Conservation (phyloP, 768 basidiomycete species). For the Arthromyces matolae region DNA sequence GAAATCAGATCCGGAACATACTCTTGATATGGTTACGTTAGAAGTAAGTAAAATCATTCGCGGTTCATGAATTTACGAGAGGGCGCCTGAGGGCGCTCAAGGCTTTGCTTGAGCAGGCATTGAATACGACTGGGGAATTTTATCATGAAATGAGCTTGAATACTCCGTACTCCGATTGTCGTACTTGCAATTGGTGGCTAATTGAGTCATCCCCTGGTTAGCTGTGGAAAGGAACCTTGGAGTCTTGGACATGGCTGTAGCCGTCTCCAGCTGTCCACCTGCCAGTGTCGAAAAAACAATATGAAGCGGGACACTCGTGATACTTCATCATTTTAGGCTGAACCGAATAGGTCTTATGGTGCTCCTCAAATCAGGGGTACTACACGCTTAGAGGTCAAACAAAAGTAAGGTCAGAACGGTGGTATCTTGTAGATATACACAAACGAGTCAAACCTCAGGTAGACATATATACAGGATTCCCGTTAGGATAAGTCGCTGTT, state of each 20-base stretch:
- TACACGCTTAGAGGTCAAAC: neutral
- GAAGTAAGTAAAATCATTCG: too few relatives aligned
- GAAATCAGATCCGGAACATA: too few relatives aligned
- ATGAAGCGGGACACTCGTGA: neutral
- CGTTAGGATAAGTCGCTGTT: neutral
- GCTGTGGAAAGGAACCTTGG: too few relatives aligned
- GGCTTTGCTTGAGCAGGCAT: too few relatives aligned
- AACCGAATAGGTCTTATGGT: neutral
- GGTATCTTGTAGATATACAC: neutral
- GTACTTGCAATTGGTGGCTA: too few relatives aligned
- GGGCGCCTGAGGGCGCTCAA: too few relatives aligned
- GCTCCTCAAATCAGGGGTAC: conserved; percentile 7
- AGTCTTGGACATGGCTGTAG: too few relatives aligned
- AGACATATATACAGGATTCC: conserved; percentile 4
- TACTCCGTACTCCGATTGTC: too few relatives aligned
- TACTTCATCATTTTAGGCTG: neutral
- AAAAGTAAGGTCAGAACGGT: neutral
- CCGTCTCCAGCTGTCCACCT: neutral
- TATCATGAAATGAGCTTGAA: too few relatives aligned
- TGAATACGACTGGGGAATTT: too few relatives aligned
- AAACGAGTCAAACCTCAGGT: neutral
- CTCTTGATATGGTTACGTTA: neutral
- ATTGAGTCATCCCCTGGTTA: too few relatives aligned
- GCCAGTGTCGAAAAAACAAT: conserved; percentile 1
- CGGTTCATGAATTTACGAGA: neutral